Conservation (phyloP, 495 filamentous ascomycete species). For the Bacidia gigantensis region DNA sequence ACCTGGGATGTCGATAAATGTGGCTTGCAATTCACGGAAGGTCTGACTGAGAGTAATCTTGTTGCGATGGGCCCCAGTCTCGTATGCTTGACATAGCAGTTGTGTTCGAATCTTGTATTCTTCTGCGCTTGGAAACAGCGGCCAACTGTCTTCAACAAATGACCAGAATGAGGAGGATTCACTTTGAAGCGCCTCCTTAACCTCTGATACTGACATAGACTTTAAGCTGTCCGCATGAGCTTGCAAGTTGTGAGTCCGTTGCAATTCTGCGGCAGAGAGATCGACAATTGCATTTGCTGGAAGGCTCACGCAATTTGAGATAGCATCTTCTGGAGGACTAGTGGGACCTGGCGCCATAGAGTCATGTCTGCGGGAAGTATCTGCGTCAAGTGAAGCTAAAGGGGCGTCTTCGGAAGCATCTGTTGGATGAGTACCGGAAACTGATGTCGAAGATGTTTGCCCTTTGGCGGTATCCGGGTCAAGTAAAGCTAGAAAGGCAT, state of each 20-base stretch:
- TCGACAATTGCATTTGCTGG: not conserved
- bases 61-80: constrained; percentile 28
- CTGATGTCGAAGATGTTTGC: too few relatives aligned
- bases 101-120: constrained; percentile 23
- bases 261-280: not conserved
- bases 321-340: not conserved
- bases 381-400: too few relatives aligned
- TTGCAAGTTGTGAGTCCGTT: not conserved
- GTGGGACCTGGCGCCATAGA: not conserved
- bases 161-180: constrained; percentile 29
- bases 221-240: not conserved
- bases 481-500: not conserved
- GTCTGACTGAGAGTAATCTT: constrained; percentile 22
- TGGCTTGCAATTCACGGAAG: constrained; percentile 23
- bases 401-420: too few relatives aligned
- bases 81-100: constrained; percentile 27
- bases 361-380: too few relatives aligned
- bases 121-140: constrained; percentile 21
- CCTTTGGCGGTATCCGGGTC: too few relatives aligned
- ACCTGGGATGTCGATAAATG: constrained; percentile 26
- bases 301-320: not conserved
- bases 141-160: constrained; percentile 29
- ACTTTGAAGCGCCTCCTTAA: not conserved
- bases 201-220: not conserved
- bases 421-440: too few relatives aligned